Percentiles rank a stretch among this genome's conserved stretches.
Conservation (phyloP, 2,329 filamentous ascomycete species). For the Escovopsis sp. region DNA sequence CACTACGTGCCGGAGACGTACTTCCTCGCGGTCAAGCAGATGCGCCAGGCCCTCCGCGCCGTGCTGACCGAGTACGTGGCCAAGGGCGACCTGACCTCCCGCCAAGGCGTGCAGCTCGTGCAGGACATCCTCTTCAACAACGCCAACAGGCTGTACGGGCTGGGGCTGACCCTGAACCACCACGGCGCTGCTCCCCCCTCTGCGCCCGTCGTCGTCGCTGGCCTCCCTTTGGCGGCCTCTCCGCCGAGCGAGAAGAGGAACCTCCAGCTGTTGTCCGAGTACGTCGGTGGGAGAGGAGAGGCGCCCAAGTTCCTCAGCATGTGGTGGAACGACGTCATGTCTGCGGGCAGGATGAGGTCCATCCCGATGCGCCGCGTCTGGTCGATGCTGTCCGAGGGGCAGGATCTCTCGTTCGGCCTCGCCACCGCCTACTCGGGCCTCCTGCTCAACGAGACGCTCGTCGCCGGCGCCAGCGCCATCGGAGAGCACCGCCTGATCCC, state of each 20-base stretch:
- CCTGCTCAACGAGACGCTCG: constrained; percentile 49
- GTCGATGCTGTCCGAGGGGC: constrained; percentile 28
- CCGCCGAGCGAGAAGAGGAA: background rate
- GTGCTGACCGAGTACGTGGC: constrained; percentile 54
- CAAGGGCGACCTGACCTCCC: constrained; percentile 44
- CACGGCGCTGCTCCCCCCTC: no score
- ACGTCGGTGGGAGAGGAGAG: constrained; percentile 31
- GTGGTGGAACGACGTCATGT: constrained; percentile 69
- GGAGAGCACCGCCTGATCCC: constrained; percentile 55
- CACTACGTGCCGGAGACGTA: constrained; percentile 71
- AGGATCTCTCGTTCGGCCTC: constrained; percentile 40
- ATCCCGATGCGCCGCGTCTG: constrained; percentile 47
- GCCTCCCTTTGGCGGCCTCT: background rate
- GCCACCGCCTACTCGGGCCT: constrained; percentile 50
- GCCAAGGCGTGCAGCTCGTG: constrained; percentile 48
- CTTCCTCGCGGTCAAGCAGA: constrained; percentile 56
- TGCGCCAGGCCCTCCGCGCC: constrained; percentile 53
- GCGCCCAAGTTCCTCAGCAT: constrained; percentile 52
- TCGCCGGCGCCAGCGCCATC: constrained; percentile 37
- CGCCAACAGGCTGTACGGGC: constrained; percentile 57
- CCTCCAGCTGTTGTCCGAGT: constrained; percentile 6
- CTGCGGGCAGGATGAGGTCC: constrained; percentile 49
- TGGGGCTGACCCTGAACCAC: constrained; percentile 31
- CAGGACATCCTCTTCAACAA: constrained; percentile 63
- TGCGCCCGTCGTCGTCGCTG: background rate